These are phyloP conservation scores for Diaporthe sp. DNA, from an alignment of 2,329 filamentous ascomycete species.

Conservation along the genomic window DNA sequence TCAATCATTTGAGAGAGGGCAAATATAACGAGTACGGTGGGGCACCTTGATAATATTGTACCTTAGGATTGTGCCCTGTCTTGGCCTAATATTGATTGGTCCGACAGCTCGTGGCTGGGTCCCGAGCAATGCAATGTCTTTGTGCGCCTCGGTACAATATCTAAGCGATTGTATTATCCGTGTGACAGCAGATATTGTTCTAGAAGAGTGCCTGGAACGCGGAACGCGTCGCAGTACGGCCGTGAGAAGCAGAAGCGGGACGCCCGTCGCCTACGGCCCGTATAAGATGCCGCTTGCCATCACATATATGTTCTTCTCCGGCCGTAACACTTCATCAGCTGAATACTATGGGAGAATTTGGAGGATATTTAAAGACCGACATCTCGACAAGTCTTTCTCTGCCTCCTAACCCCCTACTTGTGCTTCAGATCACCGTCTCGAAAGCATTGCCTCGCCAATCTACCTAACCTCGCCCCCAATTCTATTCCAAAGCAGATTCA, in stretches of 20 bases:
- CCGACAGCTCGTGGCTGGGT: background rate
- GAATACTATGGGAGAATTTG: background rate
- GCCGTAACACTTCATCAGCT: background rate
- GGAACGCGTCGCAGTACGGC: background rate
- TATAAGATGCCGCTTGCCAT: background rate
- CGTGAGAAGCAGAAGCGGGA: background rate
- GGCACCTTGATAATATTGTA: conserved; percentile 14
- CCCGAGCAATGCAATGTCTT: conserved; percentile 20
- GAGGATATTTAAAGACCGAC: background rate
- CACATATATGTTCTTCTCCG: too few species aligned
- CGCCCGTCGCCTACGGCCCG: background rate
- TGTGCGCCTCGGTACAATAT: conserved; percentile 34
- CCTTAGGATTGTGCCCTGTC: conserved; percentile 25
- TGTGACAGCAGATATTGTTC: background rate
- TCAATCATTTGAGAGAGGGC: background rate
- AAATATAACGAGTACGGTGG: background rate
- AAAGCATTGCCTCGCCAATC: background rate
- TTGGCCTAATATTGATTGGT: background rate
- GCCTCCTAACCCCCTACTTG: background rate
- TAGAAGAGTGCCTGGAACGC: background rate
- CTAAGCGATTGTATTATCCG: conserved; percentile 8
- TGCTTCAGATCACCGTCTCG: background rate
- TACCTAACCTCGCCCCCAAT: background rate
- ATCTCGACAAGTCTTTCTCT: background rate
- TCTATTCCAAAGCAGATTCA: background rate